A percentile compares a stretch with the other conserved stretches of the same genome.
Evolutionary conservation across 768 basidiomycete species (phyloP).

Genomic region (Tylopilus subfusipes): DNA sequence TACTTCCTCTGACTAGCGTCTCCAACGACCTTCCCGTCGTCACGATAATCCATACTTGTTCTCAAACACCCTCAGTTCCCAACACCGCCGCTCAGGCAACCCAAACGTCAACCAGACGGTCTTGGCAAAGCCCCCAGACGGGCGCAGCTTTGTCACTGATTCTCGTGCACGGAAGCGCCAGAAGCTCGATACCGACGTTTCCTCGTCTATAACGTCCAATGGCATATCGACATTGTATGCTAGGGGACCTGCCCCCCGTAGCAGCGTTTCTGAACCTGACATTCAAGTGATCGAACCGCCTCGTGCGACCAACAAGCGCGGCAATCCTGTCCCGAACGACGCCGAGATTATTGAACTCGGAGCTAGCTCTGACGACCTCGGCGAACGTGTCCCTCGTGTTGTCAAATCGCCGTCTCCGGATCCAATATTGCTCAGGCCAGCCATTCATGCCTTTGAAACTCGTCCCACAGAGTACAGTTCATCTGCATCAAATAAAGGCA

Average conservation of each 20-base stretch:
- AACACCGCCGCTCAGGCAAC: slow-evolving; percentile 13
- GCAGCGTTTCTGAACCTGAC: slow-evolving; percentile 16
- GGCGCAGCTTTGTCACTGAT: neutral
- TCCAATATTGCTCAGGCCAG: slow-evolving; percentile 4
- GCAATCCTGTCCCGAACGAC: slow-evolving; percentile 4
- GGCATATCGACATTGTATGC: slow-evolving; percentile 2
- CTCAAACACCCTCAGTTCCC: neutral
- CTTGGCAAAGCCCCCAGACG: slow-evolving; percentile 8
- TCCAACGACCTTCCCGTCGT: neutral
- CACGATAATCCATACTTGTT: slow-evolving; percentile 16
- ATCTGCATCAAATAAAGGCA: slow-evolving; percentile 20
- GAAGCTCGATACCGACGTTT: slow-evolving; percentile 11
- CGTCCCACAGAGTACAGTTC: slow-evolving; percentile 9
- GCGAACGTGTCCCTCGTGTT: slow-evolving; percentile 17
- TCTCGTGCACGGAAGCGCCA: slow-evolving; percentile 21
- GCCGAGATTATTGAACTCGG: slow-evolving; percentile 23
- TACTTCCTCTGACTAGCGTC: slow-evolving; percentile 9
- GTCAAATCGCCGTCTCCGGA: slow-evolving; percentile 24
- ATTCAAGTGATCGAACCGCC: slow-evolving; percentile 18
- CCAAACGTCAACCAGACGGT: slow-evolving; percentile 22
- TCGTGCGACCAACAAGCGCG: neutral
- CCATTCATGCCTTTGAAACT: slow-evolving; percentile 21
- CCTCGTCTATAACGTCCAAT: neutral
- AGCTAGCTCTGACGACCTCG: slow-evolving; percentile 21
- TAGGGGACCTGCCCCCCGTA: neutral